phyloP scores from a whole-genome alignment of 257 asterid genomes.

The Solanum corneliomulleri region DNA sequence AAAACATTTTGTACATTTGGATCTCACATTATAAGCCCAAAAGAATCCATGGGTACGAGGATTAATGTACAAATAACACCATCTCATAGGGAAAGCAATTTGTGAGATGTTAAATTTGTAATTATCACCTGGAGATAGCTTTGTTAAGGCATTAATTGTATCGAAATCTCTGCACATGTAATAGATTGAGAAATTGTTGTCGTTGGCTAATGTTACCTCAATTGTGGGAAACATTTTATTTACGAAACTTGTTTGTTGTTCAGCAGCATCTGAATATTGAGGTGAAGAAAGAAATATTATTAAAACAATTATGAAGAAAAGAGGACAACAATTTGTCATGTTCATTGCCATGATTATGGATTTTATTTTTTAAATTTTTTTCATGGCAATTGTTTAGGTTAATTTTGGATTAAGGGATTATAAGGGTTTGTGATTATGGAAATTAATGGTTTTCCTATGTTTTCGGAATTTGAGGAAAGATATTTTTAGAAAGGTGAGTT shows the following conservation, averaged over 20 bases:
- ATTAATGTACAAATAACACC: conserved; percentile 14
- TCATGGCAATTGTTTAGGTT: not conserved
- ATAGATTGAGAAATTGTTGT: not conserved
- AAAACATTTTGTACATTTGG: conserved; percentile 14
- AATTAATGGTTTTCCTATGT: not conserved
- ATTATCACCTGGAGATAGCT: not conserved
- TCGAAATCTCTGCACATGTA: conserved; percentile 7
- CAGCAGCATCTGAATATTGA: not conserved
- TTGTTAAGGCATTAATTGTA: not conserved
- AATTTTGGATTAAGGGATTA: not conserved
- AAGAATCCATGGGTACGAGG: not conserved
- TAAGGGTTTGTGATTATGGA: not conserved
- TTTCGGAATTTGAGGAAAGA: not conserved
- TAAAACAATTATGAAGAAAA: not conserved
- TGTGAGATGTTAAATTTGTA: conserved; percentile 6
- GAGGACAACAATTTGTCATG: not conserved
- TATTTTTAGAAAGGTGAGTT: not conserved
- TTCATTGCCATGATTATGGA: not conserved
- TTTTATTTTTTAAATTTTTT: not conserved
- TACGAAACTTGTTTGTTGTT: not conserved
- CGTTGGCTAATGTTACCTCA: conserved; percentile 11
- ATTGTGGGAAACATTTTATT: not conserved
- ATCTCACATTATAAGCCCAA: conserved; percentile 15
- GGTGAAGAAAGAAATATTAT: not conserved
- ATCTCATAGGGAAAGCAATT: conserved; percentile 13